Base-by-base conservation (phyloP, 352 stramenopile species). In the Pythium dissotocum region DNA sequence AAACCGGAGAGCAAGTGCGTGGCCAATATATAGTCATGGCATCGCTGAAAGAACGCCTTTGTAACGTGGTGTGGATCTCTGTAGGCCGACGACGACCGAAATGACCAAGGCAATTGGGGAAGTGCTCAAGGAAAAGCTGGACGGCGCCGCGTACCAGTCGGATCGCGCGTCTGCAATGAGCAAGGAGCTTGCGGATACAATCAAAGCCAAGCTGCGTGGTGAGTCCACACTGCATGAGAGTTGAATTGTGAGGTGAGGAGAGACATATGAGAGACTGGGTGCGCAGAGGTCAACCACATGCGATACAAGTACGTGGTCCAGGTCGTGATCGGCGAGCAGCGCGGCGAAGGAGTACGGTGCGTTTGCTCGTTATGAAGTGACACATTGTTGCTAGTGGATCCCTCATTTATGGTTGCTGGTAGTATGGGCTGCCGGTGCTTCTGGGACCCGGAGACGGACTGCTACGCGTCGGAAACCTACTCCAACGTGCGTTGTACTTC, bases 231-330 rank as follows among this genome's bases (percentile, higher is more conserved):
- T 24, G 2, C 26, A 14, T 42, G 32, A 44, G 2, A 35, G 55
- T 61, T 6, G 33, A n/a, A 33, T 6, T 13, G 40, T 16, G 42
- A 32, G 24, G 14, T 28, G 14, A 2, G 21, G 26, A 6, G n/a
- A 26, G 32, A 24, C 30, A 48, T 24, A 65, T 10, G 26, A 13
- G 28, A 46, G 18, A 4, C 33, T 46, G 21, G 21, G 24, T 38
- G 49, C n/a, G 13, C 35, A 71, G 65, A 71, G 65, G 58, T 71
- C 67, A 91, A 96, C 59, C 91, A 93, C 60, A 63, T 83, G 54
- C 78, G 90, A 13, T 97, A 90, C 78, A 97, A 97, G 69, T 97
- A 97, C 70, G 80, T 97, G 32, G 90, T 97, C 16, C 89, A 97
- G 52, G 86, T 97, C 42, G 89, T 97, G 24, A 95, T 97, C 59